Base-by-base conservation (phyloP, 2,329 filamentous ascomycete genomes). In the Penicillium sp. region DNA sequence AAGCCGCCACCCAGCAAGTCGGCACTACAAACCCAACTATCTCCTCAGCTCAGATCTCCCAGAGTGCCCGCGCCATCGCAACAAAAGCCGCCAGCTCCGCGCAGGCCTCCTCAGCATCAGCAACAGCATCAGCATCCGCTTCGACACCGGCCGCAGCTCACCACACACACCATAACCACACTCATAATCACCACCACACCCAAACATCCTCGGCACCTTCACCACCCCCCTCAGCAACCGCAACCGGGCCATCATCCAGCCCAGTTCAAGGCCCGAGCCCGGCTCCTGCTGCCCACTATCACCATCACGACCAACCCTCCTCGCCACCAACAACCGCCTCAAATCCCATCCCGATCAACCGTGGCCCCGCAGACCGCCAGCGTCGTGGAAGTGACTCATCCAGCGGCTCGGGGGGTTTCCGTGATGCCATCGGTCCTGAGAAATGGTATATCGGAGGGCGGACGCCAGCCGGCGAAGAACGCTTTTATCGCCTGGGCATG, bases 391-490 rank as follows among this genome's bases (percentile, higher is more conserved):
- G 77, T 55, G 76, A 79, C 56, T 76, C 72, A 36, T 78, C 76
- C 18, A 77, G 69, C 42, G 75, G 75, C 16, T 78, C 74, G 2
- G 75, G 75, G 13, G 78, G 77, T 2, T 79, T 79, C 52, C 69
- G 76, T 7, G 78, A 79, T 63, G 73, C 75, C 0, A 55, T 78
- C 9, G 76, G 76, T 0, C 68, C 72, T 2, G 77, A 79, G 65
- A 79, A 79, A 59, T 80, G 78, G 78, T 80, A 79, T 64, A 77
- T 80, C 26, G 78, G 78, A 4, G 78, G 78, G 4, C 68, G 75
- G 34, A 79, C 74, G 19, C 71, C 75, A 10, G 69, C 64, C 14
- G 78, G 78, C 0, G 78, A 80, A 63, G 78, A 80, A 57, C 70
- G 75, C 45, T 78, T 79, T 52, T 79, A 79, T 53, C 70, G 74